Conservation (phyloP, 1,284 basidiomycete species). For the Lentinula novae-zelandiae region DNA sequence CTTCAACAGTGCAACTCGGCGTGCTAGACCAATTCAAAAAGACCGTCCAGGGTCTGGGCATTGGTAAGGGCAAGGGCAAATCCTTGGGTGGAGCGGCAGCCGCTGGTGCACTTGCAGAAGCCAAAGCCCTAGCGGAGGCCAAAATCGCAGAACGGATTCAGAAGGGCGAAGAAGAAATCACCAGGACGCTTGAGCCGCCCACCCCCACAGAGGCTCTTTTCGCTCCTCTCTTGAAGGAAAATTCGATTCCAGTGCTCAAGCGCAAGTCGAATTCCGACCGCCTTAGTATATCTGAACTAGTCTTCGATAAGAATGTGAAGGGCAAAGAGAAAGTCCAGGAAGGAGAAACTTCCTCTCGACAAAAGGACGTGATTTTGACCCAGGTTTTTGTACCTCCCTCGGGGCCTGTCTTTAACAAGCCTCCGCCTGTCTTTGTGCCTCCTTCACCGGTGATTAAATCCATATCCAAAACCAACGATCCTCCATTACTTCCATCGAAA, state of each 20-base stretch:
- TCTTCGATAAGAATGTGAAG: conserved; percentile 24
- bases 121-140: conserved; percentile 66
- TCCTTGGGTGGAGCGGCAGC: conserved; percentile 59
- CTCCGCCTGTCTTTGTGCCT: conserved; percentile 52
- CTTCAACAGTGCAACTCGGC: conserved; percentile 33
- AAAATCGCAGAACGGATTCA: conserved; percentile 61
- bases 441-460: conserved; percentile 24
- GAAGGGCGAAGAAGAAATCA: conserved; percentile 34
- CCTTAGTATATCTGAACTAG: conserved; percentile 54
- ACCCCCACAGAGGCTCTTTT: conserved; percentile 15
- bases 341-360: conserved; percentile 34
- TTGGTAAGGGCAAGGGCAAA: conserved; percentile 58
- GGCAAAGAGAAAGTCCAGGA: conserved; percentile 3
- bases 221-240: background rate
- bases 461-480: conserved; percentile 16
- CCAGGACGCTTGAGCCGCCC: conserved; percentile 20
- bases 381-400: conserved; percentile 33
- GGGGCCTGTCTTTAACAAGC: conserved; percentile 56
- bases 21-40: conserved; percentile 63
- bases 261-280: conserved; percentile 27
- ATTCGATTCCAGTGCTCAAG: conserved; percentile 16
- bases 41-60: conserved; percentile 62
- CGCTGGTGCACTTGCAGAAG: conserved; percentile 60
- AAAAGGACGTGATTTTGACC: conserved; percentile 55
- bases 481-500: conserved; percentile 29